Base-by-base conservation (phyloP, 208 protist species). In the Vickermania spadyakhi region DNA sequence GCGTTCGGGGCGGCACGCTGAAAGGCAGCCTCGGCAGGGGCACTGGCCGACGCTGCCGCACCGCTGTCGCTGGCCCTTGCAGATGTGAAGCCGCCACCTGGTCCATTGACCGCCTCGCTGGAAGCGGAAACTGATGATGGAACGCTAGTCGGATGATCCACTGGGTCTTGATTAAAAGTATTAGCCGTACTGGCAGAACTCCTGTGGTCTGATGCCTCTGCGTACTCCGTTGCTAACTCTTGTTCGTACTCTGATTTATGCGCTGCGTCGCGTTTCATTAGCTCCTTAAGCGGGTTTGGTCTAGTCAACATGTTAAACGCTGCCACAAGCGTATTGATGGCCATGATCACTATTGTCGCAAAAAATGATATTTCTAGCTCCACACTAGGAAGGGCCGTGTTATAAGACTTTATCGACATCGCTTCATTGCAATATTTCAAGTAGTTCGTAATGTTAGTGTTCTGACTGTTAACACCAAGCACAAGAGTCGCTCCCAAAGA, bases 291-390 rank as follows among this genome's bases (percentile, higher is more conserved):
- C 28, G 87, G 87, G 59, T 88, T 88, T 41, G 36, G 36, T 7
- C 87, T 51, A 51, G 73, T 70, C 5, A 55, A 64, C 30, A 83
- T 56, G 52, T 89, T 79, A 55, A 62, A 71, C 31, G 82, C 26
- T 2, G 79, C 70, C 18, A 85, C 70, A 28, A 89, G 11, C 0
- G 55, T 51, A 62, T 89, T 90, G 42, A 85, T 59, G 30, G 64
- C 59, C 1, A 62, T 64, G 23, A 83, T 30, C 30, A 18, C 53
- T 1, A 89, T 59, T 13, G 84, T 81, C n/a, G 77, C 51, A 28
- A 79, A 79, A 66, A 79, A 88, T 1, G 73, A 81, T 5, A 89
- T 68, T 31, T 79, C 75, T 7, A 94, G 66, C 69, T 91, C 86
- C 11, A 82, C 61, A 58, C 70, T 84, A n/a, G 79, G 74, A 2